Evolutionary conservation across 2,329 filamentous ascomycete species (phyloP).

Genomic region (Penicillium corylophilum): DNA sequence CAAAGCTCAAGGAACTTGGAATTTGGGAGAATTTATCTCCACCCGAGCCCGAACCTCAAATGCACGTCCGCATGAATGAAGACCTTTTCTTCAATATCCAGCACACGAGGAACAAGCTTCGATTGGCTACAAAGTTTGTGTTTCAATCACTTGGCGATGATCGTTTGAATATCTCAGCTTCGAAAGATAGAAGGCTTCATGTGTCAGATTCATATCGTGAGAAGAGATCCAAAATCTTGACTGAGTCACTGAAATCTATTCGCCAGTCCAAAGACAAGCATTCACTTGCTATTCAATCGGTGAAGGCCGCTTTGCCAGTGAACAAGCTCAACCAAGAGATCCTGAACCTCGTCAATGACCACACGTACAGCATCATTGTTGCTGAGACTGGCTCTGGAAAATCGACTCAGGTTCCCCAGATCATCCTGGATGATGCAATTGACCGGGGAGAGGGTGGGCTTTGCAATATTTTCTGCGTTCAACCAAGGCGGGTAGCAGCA

Average conservation of each 20-base stretch:
- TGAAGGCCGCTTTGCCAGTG: conserved; percentile 37
- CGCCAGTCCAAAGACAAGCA: conserved; percentile 1
- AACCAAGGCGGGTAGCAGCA: conserved; percentile 51
- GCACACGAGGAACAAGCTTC: background rate
- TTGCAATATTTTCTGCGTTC: conserved; percentile 53
- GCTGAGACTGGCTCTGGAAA: conserved; percentile 51
- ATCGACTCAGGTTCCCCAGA: conserved; percentile 54
- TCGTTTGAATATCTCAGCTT: background rate
- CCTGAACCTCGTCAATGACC: conserved; percentile 39
- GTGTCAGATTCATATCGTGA: background rate
- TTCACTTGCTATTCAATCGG: conserved; percentile 1
- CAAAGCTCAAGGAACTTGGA: background rate
- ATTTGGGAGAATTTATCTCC: background rate
- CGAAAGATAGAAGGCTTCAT: background rate
- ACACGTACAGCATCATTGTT: conserved; percentile 47
- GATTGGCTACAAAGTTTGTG: too few species aligned
- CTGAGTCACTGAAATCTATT: background rate
- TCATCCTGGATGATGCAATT: conserved; percentile 52
- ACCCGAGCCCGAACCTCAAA: background rate
- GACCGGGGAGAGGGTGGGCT: conserved; percentile 36
- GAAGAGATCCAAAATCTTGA: background rate
- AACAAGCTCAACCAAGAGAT: conserved; percentile 37
- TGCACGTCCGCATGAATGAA: conserved; percentile 2
- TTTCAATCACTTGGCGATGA: too few species aligned
- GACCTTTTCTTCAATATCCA: conserved; percentile 4